Percentiles rank a stretch among this genome's conserved stretches.
Conservation (phyloP, 345 rosid species). For the Sonneratia alba region DNA sequence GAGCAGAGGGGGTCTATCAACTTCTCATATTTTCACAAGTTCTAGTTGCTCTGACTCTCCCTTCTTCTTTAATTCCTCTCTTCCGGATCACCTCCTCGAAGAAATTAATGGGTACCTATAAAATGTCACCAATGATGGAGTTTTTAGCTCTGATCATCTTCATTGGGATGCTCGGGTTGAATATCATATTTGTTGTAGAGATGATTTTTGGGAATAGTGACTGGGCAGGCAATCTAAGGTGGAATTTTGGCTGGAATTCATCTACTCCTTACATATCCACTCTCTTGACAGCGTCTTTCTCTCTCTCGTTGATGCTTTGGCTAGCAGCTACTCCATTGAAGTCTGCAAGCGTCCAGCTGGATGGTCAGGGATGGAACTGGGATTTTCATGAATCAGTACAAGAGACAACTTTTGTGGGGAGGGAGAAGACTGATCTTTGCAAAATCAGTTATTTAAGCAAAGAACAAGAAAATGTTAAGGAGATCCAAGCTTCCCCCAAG, state of each 20-base stretch:
- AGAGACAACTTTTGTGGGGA: constrained; percentile 20
- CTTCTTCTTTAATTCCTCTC: constrained; percentile 84
- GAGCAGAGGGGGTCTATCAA: constrained; percentile 86
- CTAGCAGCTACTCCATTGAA: constrained; percentile 78
- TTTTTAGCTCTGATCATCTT: constrained; percentile 47
- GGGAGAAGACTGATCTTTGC: constrained; percentile 29
- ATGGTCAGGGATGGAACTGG: constrained; percentile 49
- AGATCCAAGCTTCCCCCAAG: constrained; percentile 23
- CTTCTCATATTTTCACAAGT: constrained; percentile 78
- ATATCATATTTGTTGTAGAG: constrained; percentile 68
- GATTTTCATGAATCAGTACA: constrained; percentile 30
- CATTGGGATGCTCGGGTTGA: constrained; percentile 66
- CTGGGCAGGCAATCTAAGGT: constrained; percentile 78
- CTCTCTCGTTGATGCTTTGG: constrained; percentile 84
- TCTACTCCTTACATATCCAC: constrained; percentile 46
- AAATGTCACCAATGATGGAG: constrained; percentile 70
- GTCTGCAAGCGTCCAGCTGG: constrained; percentile 47
- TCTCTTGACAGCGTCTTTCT: constrained; percentile 51
- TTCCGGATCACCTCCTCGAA: constrained; percentile 83
- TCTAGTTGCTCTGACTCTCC: constrained; percentile 72
- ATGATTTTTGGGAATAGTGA: constrained; percentile 88
- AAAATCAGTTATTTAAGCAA: constrained; percentile 22
- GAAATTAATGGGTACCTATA: constrained; percentile 72
- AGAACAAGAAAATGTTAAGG: constrained; percentile 16
- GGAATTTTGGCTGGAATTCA: constrained; percentile 46